phyloP scores from a whole-genome alignment of 2,329 filamentous ascomycete species.

The Elsinoe perseae region DNA sequence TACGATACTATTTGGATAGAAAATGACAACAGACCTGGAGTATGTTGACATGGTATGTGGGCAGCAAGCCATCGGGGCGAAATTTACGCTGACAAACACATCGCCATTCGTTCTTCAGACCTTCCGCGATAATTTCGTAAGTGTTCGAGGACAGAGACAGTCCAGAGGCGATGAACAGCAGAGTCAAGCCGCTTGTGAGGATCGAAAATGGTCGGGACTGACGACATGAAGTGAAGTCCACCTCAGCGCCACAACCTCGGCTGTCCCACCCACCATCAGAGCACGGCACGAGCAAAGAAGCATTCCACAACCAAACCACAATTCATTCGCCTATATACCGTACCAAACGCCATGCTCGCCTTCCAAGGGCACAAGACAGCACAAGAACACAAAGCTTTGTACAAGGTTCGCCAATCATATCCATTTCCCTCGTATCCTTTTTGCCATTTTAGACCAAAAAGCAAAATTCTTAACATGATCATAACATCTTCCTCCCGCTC shows the following conservation, averaged over 20 bases:
- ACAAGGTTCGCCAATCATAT: constrained; percentile 1
- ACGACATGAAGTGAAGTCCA: not conserved
- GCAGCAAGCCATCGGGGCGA: too few species aligned
- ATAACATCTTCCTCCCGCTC: constrained; percentile 32
- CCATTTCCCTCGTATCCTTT: not conserved
- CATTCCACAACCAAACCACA: not conserved
- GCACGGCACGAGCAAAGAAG: not conserved
- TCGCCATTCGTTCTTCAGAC: too few species aligned
- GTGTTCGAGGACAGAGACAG: too few species aligned
- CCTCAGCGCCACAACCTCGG: not conserved
- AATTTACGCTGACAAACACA: too few species aligned
- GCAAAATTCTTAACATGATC: constrained; percentile 3
- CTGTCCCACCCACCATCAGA: not conserved
- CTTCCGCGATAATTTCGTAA: too few species aligned
- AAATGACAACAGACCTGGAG: too few species aligned
- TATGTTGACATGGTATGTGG: too few species aligned
- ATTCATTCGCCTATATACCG: not conserved
- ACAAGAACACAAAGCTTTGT: not conserved
- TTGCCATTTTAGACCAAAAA: not conserved
- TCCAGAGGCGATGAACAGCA: too few species aligned
- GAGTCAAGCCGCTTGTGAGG: too few species aligned
- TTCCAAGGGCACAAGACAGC: not conserved
- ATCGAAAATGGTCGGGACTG: too few species aligned
- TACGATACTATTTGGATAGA: too few species aligned
- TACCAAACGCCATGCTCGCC: constrained; percentile 10